A percentile compares a stretch with the other conserved stretches of the same genome.
phyloP scores from a whole-genome alignment of 345 rosid species.

The Carallia pectinifolia region DNA sequence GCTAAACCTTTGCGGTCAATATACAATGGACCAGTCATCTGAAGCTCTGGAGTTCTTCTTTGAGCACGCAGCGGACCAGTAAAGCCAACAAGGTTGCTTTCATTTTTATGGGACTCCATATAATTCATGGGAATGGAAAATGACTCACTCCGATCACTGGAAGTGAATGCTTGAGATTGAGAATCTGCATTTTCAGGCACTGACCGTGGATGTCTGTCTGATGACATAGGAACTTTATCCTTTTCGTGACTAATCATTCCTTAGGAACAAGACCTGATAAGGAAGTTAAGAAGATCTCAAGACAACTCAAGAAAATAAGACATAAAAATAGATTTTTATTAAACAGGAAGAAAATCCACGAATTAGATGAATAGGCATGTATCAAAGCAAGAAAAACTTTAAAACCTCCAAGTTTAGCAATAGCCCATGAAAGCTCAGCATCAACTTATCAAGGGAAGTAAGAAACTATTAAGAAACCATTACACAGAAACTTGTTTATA shows the following conservation, averaged over 20 bases:
- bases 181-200: slow-evolving; percentile 34
- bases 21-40: slow-evolving; percentile 73
- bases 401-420: not conserved
- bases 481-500: too few species aligned
- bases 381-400: not conserved
- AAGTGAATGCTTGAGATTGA: slow-evolving; percentile 31
- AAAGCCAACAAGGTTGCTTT: slow-evolving; percentile 47
- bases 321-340: not conserved
- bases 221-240: slow-evolving; percentile 68
- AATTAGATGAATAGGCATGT: not conserved
- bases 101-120: slow-evolving; percentile 45
- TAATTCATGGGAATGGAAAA: slow-evolving; percentile 48
- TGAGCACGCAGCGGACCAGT: slow-evolving; percentile 81
- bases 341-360: not conserved
- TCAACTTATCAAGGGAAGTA: not conserved
- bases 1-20: slow-evolving; percentile 34
- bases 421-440: not conserved
- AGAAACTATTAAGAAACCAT: too few species aligned
- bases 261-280: slow-evolving; percentile 22
- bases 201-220: slow-evolving; percentile 29
- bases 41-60: slow-evolving; percentile 48
- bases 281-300: not conserved
- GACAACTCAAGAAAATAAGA: not conserved
- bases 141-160: slow-evolving; percentile 62
- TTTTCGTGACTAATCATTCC: slow-evolving; percentile 52